Evolutionary conservation across 371 early-diverging fungal genomes (phyloP), one percentile per base, ranked within the genome.

Genomic region (Zancudomyces culisetae): DNA sequence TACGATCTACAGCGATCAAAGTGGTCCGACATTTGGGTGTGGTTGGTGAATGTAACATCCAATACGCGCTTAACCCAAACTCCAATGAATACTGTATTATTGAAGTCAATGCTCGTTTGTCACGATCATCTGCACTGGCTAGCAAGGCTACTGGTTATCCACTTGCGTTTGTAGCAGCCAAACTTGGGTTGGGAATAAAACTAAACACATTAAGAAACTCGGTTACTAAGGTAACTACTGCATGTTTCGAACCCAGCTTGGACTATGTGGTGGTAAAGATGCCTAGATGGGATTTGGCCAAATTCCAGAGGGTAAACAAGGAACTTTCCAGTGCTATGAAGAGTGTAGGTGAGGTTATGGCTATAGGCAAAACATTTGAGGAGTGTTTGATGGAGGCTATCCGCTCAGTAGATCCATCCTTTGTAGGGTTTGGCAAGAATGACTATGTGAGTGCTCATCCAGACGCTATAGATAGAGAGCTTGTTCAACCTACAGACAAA

Each of bases 111-210:
- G 95, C 95, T 15, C 85, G 95, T 55, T 68, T 94, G n/a, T 85
- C 86, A 49, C 79, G 95, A 60, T 80, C 75, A 24, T 81, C 86
- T 20, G 95, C 95, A 12, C 71, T 94, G 42, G 95, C 95, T 19
- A 82, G 83, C 54, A 94, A 94, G 68, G 95, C 95, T n/a, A 94
- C 95, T 10, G 95, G 95, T 15, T 92, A 91, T 61, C 95, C 95
- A 19, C 73, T 94, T 45, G 95, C 95, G 1, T 92, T 94, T 66
- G 90, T 94, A n/a, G 93, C 95, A 3, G 92, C 95, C 56, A 94
- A 94, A 69, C 70, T 94, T 30, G 95, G 86, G 54, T 73, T 94
- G 42, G 90, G 85, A 30, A 83, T 84, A 47, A 80, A 89, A n/a
- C 70, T 94, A 49, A 82, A 85, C 51, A 83, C 87, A 62, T 77